Evolutionary conservation across 2,329 filamentous ascomycete species (phyloP), one percentile per base, ranked within the genome.

Genomic region (Atkinsonella hypoxylon): DNA sequence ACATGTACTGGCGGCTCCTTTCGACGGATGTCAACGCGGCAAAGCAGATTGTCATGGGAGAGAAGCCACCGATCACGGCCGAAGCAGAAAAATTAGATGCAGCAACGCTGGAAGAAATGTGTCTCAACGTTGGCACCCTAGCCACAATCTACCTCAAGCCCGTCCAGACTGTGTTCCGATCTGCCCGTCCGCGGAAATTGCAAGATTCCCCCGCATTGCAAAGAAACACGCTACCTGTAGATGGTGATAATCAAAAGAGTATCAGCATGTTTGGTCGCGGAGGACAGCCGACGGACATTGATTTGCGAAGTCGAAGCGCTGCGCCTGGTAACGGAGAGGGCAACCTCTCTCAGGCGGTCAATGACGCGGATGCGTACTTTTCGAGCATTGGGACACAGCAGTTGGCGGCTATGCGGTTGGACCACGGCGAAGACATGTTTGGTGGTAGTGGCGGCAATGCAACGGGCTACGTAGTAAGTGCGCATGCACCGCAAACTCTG

Each of bases 1-100:
- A 96, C 73, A 97, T 98, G 90, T 98, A 98, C 74, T 98, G 93
- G 93, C 87, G 93, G 4, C 77, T 98, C 13, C 77, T 98, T 1
- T 95, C 89, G 1, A 94, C 89, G 0, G 90, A 96, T 64, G 91
- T 95, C 58, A 82, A 84, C 47, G 81, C 85, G 0, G 93, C 93
- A 2, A 93, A 87, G 64, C 75, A 82, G 55, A 81, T 98, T 48
- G 90, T 98, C 57, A 97, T 98, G 91, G 91, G 93, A 53, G 87
- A 95, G 58, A 98, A 98, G 66, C 93, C 93, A 7, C 80, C 91
- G 8, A 97, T 98, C 67, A 95, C 90, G 1, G 91, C 93, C 34
- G 93, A 98, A 67, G 90, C 87, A 30, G 93, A 98, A 70, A 91
- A 91, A 57, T 78, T 98, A 2, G 93, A 98, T 63, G 84, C 90